A percentile compares a stretch with the other conserved stretches of the same genome.
phyloP scores from a whole-genome alignment of 2,329 filamentous ascomycete species.

The Dactylonectria macrodidyma region DNA sequence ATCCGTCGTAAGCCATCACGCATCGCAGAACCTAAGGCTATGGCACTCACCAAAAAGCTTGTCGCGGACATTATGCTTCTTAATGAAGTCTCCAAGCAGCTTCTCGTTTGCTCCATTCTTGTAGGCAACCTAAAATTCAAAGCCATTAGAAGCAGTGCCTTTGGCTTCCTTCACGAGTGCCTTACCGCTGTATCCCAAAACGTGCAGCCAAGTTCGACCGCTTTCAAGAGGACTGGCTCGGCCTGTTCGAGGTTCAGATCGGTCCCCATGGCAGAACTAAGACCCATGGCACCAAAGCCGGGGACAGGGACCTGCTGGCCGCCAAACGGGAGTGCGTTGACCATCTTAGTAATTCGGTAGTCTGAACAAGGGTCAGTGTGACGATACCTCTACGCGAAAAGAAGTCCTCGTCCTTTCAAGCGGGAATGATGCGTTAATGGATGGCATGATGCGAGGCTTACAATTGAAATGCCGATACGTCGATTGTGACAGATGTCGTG shows the following conservation, averaged over 20 bases:
- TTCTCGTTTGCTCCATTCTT: slow-evolving; percentile 64
- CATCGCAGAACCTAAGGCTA: not conserved
- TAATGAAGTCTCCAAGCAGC: slow-evolving; percentile 64
- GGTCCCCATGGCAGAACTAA: not conserved
- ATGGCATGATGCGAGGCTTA: not conserved
- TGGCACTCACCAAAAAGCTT: slow-evolving; percentile 61
- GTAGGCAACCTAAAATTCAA: slow-evolving; percentile 58
- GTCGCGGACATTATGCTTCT: slow-evolving; percentile 64
- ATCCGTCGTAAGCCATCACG: not conserved
- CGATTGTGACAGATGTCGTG: not conserved
- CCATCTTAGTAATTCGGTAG: not conserved
- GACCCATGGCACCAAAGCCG: slow-evolving; percentile 2
- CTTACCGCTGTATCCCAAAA: not conserved
- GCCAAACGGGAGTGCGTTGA: not conserved
- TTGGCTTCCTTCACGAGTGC: not conserved
- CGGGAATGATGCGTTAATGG: not conserved
- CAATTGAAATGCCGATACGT: not conserved
- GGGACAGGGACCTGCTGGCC: not conserved
- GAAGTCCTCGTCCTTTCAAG: not conserved
- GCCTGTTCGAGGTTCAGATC: not conserved
- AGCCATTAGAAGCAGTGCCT: not conserved
- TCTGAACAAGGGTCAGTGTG: not conserved
- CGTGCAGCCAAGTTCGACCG: not conserved
- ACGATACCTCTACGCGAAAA: not conserved
- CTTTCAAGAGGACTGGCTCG: not conserved